These are phyloP conservation scores for Sugiyamaella sp. DNA, from an alignment of 1,139 yeast species.

Conservation along the genomic window DNA sequence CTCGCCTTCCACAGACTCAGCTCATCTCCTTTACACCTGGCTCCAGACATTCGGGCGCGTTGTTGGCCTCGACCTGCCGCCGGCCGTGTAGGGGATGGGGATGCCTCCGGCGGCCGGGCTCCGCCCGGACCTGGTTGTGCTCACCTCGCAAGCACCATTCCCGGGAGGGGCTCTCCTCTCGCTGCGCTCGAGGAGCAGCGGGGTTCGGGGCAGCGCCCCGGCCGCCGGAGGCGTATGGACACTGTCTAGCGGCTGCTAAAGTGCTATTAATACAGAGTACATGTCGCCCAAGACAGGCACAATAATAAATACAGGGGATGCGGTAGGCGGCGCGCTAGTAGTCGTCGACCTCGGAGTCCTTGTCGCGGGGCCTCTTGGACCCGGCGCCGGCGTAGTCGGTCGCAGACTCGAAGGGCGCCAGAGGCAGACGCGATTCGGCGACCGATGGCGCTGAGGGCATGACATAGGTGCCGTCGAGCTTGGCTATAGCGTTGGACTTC, in stretches of 20 bases:
- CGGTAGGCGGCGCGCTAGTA: conserved; percentile 20
- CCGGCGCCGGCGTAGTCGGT: conserved; percentile 4
- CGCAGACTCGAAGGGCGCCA: conserved; percentile 30
- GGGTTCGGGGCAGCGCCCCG: too few species aligned
- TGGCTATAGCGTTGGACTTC: conserved; percentile 40
- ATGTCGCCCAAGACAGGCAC: conserved; percentile 6
- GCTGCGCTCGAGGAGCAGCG: too few species aligned
- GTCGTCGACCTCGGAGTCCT: conserved; percentile 17
- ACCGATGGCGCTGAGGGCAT: conserved; percentile 27
- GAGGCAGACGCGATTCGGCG: conserved; percentile 25
- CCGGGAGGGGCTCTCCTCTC: too few species aligned
- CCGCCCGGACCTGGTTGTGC: conserved; percentile 8
- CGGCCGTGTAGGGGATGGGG: background rate
- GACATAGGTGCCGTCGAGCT: conserved; percentile 39
- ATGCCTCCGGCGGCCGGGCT: conserved; percentile 8
- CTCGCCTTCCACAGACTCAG: background rate
- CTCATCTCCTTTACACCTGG: conserved; percentile 30
- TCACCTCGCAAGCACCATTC: too few species aligned
- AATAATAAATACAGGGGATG: conserved; percentile 1
- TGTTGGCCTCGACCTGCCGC: conserved; percentile 26
- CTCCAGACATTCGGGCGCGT: conserved; percentile 35
- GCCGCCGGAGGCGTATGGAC: too few species aligned
- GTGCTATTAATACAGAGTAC: too few species aligned
- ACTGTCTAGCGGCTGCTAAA: too few species aligned
- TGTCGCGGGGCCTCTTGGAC: conserved; percentile 25